phyloP scores from a whole-genome alignment of 306 rosid species.

The Gillenia trifoliata region DNA sequence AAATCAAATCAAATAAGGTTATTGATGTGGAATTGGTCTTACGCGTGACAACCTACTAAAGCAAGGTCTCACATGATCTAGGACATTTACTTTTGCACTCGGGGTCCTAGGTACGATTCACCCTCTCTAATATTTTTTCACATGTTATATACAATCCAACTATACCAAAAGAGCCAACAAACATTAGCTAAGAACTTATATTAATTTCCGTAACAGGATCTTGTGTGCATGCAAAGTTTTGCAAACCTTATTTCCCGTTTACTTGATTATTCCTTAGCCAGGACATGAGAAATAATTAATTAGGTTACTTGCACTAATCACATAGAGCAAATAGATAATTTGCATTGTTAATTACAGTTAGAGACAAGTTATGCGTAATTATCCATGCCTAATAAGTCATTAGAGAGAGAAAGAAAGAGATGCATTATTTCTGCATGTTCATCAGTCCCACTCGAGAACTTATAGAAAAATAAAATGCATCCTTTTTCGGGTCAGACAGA shows the following conservation, averaged over 20 bases:
- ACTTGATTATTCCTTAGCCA: conserved; percentile 6
- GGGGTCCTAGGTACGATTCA: no score
- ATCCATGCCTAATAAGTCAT: conserved; percentile 12
- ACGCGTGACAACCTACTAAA: not conserved
- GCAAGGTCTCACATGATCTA: not conserved
- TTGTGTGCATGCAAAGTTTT: not conserved
- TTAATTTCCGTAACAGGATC: not conserved
- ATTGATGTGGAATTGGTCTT: not conserved
- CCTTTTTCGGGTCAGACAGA: conserved; percentile 56
- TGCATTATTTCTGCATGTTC: not conserved
- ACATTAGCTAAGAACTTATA: not conserved
- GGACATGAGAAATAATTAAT: not conserved
- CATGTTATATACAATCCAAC: not conserved
- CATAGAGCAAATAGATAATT: not conserved
- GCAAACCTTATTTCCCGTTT: conserved; percentile 2
- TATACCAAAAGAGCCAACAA: not conserved
- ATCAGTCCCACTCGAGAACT: not conserved
- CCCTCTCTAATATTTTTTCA: not conserved
- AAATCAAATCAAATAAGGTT: not conserved
- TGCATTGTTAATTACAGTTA: conserved; percentile 1
- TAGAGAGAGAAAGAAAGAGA: conserved; percentile 11
- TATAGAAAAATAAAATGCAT: conserved; percentile 21
- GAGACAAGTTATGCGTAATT: conserved; percentile 10
- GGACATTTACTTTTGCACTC: not conserved
- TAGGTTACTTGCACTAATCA: not conserved